Evolutionary conservation across 768 basidiomycete species (phyloP), one percentile per base, ranked within the genome.

Genomic region (Infundibulicybe gibba): DNA sequence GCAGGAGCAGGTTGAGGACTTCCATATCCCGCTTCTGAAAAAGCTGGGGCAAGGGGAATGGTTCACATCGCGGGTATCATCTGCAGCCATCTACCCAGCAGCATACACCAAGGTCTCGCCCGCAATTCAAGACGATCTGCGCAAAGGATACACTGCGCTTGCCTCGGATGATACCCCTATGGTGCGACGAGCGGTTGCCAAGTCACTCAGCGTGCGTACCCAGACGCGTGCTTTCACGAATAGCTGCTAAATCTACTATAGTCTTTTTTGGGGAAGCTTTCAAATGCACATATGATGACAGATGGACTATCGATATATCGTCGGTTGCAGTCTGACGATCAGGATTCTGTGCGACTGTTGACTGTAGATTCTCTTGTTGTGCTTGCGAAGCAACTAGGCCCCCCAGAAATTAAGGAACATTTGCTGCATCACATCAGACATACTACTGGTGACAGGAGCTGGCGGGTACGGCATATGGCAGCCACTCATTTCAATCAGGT

Each of bases 391-490:
- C 83, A 86, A 52, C 77, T 99, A 50, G 73, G 82, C 8, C 86
- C 92, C 2, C 69, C 83, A n/a, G 94, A 98, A 68, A 85, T 94
- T 34, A 93, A 94, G 63, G 89, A 90, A 48, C 86, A 94, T 54
- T 69, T 98, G 20, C 71, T 94, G 52, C 85, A 86, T 54, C 88
- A 94, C 64, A 85, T 97, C 58, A 83, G 90, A 59, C 80, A 86
- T 50, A 90, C 87, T 53, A 85, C 95, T 41, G 76, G 83, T 10
- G 97, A 99, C 66, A 97, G 97, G 75, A 94, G 93, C 63, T 99
- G 97, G 97, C 77, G 97, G 55, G 97, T 99, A 44, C 77, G 97
- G 62, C 98, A 97, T 67, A 97, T 98, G 94, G 93, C 94, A 13
- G 95, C 94, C 2, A 92, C 81, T 53, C 91, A 97, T 64, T 98